A percentile compares a stretch with the other conserved stretches of the same genome.
Evolutionary conservation across 768 basidiomycete genomes (phyloP).

Genomic region (Neoboletus subvelutipes): DNA sequence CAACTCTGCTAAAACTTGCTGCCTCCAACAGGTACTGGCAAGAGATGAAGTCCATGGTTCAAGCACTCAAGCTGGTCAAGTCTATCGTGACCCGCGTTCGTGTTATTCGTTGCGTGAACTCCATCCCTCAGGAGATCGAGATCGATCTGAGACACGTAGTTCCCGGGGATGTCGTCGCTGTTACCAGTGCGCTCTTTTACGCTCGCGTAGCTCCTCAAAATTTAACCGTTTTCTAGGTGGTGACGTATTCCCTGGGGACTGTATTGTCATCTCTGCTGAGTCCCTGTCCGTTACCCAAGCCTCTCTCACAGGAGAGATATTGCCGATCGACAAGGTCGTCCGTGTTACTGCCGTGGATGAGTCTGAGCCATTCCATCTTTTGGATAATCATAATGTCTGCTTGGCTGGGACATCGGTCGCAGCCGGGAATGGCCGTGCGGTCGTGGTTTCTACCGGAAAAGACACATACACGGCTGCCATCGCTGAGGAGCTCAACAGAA

Average conservation of each 20-base stretch:
- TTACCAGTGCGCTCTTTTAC: slow-evolving; percentile 27
- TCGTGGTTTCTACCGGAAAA: slow-evolving; percentile 33
- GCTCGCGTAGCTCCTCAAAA: neutral
- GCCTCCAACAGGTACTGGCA: slow-evolving; percentile 29
- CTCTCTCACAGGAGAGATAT: slow-evolving; percentile 36
- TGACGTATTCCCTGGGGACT: slow-evolving; percentile 38
- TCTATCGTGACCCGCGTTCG: slow-evolving; percentile 35
- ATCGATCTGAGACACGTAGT: slow-evolving; percentile 33
- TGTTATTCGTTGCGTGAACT: slow-evolving; percentile 28
- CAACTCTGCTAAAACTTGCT: neutral
- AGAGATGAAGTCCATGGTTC: slow-evolving; percentile 35
- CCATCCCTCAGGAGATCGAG: slow-evolving; percentile 26
- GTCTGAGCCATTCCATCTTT: slow-evolving; percentile 26
- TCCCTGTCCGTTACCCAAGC: slow-evolving; percentile 36
- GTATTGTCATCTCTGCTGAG: slow-evolving; percentile 34
- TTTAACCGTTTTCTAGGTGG: slow-evolving; percentile 21
- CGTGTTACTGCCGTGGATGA: slow-evolving; percentile 16
- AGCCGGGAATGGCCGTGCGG: slow-evolving; percentile 31
- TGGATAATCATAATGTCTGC: slow-evolving; percentile 34
- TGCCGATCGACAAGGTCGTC: slow-evolving; percentile 34
- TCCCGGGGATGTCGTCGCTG: slow-evolving; percentile 32
- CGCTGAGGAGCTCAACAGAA: slow-evolving; percentile 33
- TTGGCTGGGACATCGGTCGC: slow-evolving; percentile 36
- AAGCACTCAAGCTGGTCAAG: slow-evolving; percentile 34
- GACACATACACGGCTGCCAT: slow-evolving; percentile 38